phyloP scores from a whole-genome alignment of 768 basidiomycete genomes.

The Auriscalpium orientale region DNA sequence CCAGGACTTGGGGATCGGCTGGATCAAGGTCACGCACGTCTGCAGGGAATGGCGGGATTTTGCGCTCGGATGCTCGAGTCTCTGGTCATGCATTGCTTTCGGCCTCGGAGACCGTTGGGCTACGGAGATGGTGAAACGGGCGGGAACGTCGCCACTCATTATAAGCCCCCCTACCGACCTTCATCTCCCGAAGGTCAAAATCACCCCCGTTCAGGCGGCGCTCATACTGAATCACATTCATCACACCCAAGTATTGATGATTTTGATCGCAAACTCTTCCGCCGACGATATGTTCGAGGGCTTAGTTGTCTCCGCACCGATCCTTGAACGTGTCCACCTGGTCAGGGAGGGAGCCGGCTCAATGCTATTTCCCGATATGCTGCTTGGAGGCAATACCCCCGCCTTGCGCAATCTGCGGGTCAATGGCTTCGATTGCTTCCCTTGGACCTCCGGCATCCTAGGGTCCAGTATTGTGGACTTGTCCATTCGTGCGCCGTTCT shows the following conservation, averaged over 20 bases:
- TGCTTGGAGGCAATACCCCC: neutral
- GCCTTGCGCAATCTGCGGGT: neutral
- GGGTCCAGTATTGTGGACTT: neutral
- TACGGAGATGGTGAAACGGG: neutral
- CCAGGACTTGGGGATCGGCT: neutral
- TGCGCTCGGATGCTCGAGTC: neutral
- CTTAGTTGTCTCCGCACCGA: neutral
- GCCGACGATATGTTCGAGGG: neutral
- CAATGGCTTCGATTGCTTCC: neutral
- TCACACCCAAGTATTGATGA: neutral
- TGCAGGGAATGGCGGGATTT: neutral
- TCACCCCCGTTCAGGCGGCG: neutral
- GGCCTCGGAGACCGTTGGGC: neutral
- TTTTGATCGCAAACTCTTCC: neutral
- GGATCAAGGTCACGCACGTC: neutral
- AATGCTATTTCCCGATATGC: neutral
- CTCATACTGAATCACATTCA: neutral
- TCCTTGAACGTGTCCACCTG: neutral
- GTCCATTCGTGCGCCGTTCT: neutral
- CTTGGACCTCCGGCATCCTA: neutral
- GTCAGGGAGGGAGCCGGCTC: neutral
- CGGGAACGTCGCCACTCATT: neutral
- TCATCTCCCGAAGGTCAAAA: neutral
- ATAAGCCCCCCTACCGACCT: neutral
- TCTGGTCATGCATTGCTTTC: neutral